Conservation (phyloP, 176 grass and related monocot species). For the Oryza glaberrima region DNA sequence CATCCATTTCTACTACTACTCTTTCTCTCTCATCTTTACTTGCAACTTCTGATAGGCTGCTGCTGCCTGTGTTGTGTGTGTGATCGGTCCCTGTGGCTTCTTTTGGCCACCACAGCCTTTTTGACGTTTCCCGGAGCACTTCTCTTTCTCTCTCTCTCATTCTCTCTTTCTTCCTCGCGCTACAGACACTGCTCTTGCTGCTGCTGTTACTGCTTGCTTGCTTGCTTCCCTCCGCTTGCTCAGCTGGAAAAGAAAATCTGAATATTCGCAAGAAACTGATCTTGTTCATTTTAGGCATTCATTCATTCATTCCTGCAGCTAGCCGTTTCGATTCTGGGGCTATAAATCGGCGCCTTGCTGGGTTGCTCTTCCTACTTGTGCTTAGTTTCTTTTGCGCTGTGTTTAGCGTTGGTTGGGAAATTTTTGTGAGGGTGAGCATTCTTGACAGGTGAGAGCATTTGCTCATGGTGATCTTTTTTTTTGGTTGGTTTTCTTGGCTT, state of each 20-base stretch:
- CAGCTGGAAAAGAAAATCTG: not conserved
- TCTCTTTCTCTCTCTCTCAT: not conserved
- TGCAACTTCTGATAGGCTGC: not conserved
- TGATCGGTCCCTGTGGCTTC: not conserved
- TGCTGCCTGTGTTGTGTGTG: not conserved
- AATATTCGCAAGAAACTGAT: constrained; percentile 6
- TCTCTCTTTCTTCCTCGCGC: not conserved
- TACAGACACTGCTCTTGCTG: not conserved
- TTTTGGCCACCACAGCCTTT: constrained; percentile 36
- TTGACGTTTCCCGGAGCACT: not conserved
- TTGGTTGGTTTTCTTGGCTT: not conserved
- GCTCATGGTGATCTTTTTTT: not conserved
- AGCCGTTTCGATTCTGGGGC: constrained; percentile 5
- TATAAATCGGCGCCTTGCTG: constrained; percentile 7
- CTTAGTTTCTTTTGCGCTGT: constrained; percentile 1
- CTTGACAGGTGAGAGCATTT: not conserved
- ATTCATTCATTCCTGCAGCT: not conserved
- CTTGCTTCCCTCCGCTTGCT: not conserved
- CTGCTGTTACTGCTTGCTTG: not conserved
- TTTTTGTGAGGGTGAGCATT: not conserved
- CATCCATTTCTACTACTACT: not conserved
- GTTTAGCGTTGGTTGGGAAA: not conserved
- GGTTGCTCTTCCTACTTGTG: not conserved
- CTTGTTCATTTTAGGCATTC: not conserved
- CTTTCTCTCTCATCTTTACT: not conserved